Percentiles rank a stretch among this genome's conserved stretches.
Conservation (phyloP, 2,329 filamentous ascomycete genomes). For the Fonsecaea monophora region DNA sequence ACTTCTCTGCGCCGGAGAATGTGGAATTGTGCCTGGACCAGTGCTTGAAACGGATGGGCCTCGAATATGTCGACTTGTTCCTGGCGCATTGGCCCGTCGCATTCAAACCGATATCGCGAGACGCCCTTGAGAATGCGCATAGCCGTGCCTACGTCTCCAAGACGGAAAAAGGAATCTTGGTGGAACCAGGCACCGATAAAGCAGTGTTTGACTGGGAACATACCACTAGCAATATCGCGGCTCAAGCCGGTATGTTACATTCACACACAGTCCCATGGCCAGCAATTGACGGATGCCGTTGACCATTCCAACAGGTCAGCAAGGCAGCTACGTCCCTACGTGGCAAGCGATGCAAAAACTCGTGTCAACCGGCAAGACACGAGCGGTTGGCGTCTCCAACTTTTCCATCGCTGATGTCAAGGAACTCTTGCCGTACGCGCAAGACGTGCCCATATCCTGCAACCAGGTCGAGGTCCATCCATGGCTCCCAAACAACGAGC, state of each 20-base stretch:
- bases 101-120: conserved; percentile 22
- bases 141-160: conserved; percentile 11
- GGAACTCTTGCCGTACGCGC: conserved; percentile 52
- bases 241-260: conserved; percentile 15
- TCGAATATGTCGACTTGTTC: conserved; percentile 77
- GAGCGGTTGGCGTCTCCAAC: conserved; percentile 80
- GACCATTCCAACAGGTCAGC: conserved; percentile 13
- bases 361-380: conserved; percentile 65
- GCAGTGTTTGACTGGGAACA: conserved; percentile 26
- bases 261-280: not conserved
- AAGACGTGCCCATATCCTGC: conserved; percentile 50
- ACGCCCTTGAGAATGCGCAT: conserved; percentile 23
- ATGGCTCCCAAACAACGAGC: conserved; percentile 55
- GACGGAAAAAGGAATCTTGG: conserved; percentile 20
- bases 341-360: conserved; percentile 72
- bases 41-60: conserved; percentile 69
- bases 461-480: conserved; percentile 58
- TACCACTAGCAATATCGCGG: conserved; percentile 24
- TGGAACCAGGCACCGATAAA: conserved; percentile 5
- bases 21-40: conserved; percentile 61
- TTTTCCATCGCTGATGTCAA: conserved; percentile 64
- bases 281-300: not conserved
- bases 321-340: conserved; percentile 49
- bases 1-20: conserved; percentile 55
- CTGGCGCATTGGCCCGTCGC: conserved; percentile 61